These are phyloP conservation scores for Penicillium polonicum DNA, from an alignment of 2,329 filamentous ascomycete species.

Conservation along the genomic window DNA sequence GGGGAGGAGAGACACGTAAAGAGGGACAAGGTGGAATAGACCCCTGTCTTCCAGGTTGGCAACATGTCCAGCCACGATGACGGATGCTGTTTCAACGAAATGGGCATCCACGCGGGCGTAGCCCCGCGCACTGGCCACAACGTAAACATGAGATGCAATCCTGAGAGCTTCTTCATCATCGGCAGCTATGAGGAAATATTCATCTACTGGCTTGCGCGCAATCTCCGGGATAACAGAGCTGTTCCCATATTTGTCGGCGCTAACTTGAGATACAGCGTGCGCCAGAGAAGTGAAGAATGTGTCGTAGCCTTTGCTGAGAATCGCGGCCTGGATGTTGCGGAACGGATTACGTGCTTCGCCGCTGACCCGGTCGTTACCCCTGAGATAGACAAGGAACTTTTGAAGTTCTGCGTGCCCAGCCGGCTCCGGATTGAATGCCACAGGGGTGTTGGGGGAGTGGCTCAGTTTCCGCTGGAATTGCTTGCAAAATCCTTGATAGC, in stretches of 20 bases:
- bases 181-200: slow-evolving; percentile 45
- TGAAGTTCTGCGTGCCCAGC: slow-evolving; percentile 40
- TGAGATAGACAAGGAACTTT: slow-evolving; percentile 40
- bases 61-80: slow-evolving; percentile 75
- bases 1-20: slow-evolving; percentile 81
- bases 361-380: slow-evolving; percentile 36
- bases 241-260: slow-evolving; percentile 26
- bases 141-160: slow-evolving; percentile 64
- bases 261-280: slow-evolving; percentile 41
- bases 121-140: slow-evolving; percentile 64
- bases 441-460: slow-evolving; percentile 56
- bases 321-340: slow-evolving; percentile 45
- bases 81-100: slow-evolving; percentile 61
- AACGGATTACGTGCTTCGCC: slow-evolving; percentile 46
- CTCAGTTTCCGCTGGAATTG: slow-evolving; percentile 45
- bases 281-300: slow-evolving; percentile 43
- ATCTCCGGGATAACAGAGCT: slow-evolving; percentile 37
- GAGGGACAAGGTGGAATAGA: slow-evolving; percentile 74
- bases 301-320: slow-evolving; percentile 45
- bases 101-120: slow-evolving; percentile 50
- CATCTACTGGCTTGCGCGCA: slow-evolving; percentile 54
- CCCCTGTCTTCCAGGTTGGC: slow-evolving; percentile 71
- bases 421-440: slow-evolving; percentile 59
- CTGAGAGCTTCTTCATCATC: slow-evolving; percentile 61
- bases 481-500: slow-evolving; percentile 69